These are phyloP conservation scores for Candida odintsovae DNA, from an alignment of 805 yeast species.

Conservation along the genomic window DNA sequence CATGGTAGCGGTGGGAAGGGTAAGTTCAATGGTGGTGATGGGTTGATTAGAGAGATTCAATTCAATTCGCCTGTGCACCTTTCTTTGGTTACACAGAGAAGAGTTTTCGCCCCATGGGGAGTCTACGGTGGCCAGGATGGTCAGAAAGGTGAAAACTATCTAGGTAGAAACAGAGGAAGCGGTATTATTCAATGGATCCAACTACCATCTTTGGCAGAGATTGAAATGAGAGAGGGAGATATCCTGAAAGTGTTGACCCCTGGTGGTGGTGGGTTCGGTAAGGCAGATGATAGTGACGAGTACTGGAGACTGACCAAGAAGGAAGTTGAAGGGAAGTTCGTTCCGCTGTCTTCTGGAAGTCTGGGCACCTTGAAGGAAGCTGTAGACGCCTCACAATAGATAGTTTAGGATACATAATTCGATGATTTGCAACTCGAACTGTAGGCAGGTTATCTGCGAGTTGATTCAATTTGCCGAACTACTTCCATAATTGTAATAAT, in stretches of 20 bases:
- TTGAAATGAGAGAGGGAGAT: slow-evolving; percentile 33
- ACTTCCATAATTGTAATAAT: too few species aligned
- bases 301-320: slow-evolving; percentile 18
- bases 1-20: slow-evolving; percentile 45
- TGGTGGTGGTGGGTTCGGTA: slow-evolving; percentile 43
- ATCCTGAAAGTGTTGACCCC: slow-evolving; percentile 34
- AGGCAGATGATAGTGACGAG: slow-evolving; percentile 22
- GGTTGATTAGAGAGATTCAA: slow-evolving; percentile 43
- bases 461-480: too few species aligned
- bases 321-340: slow-evolving; percentile 5
- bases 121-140: slow-evolving; percentile 49
- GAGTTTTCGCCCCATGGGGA: slow-evolving; percentile 51
- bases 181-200: slow-evolving; percentile 29
- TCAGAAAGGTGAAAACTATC: slow-evolving; percentile 38
- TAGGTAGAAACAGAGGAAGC: slow-evolving; percentile 28
- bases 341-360: slow-evolving; percentile 21
- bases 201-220: slow-evolving; percentile 28
- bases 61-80: slow-evolving; percentile 36
- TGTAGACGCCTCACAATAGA: slow-evolving; percentile 16
- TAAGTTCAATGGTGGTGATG: slow-evolving; percentile 44
- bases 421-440: neutral
- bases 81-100: slow-evolving; percentile 44
- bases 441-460: neutral
- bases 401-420: too few species aligned
- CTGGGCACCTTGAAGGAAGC: slow-evolving; percentile 15